Evolutionary conservation across 345 rosid species (phyloP).

Genomic region (Mangifera indica): DNA sequence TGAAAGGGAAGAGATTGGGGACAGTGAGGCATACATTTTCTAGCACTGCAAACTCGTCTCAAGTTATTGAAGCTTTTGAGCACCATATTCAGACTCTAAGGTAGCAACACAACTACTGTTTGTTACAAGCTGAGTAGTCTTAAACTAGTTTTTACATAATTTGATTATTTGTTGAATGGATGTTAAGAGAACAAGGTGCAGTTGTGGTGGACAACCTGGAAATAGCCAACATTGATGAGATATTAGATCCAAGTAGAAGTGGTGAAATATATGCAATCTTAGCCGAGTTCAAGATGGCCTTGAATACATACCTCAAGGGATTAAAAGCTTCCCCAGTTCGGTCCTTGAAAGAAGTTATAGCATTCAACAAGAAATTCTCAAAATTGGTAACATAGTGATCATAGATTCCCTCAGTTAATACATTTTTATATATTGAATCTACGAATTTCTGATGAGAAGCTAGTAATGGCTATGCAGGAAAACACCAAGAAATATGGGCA

Average conservation of each 20-base stretch:
- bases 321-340: slow-evolving; percentile 52
- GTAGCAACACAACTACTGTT: slow-evolving; percentile 22
- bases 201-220: slow-evolving; percentile 42
- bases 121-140: neutral
- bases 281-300: slow-evolving; percentile 57
- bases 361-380: slow-evolving; percentile 44
- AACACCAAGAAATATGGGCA: slow-evolving; percentile 49
- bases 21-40: slow-evolving; percentile 40
- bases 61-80: slow-evolving; percentile 28
- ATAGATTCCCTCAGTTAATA: neutral
- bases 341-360: slow-evolving; percentile 57
- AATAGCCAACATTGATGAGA: slow-evolving; percentile 37
- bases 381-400: slow-evolving; percentile 35
- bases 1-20: slow-evolving; percentile 60
- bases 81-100: slow-evolving; percentile 44
- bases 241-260: slow-evolving; percentile 18
- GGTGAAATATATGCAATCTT: slow-evolving; percentile 37
- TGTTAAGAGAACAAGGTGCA: slow-evolving; percentile 51
- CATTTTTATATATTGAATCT: neutral
- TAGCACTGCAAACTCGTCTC: slow-evolving; percentile 2
- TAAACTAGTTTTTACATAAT: neutral
- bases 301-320: slow-evolving; percentile 47
- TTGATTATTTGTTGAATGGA: neutral
- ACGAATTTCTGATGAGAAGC: neutral
- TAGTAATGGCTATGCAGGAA: slow-evolving; percentile 39